These are phyloP conservation scores for Solioccasus polychromus DNA, from an alignment of 768 basidiomycete genomes.

Conservation along the genomic window DNA sequence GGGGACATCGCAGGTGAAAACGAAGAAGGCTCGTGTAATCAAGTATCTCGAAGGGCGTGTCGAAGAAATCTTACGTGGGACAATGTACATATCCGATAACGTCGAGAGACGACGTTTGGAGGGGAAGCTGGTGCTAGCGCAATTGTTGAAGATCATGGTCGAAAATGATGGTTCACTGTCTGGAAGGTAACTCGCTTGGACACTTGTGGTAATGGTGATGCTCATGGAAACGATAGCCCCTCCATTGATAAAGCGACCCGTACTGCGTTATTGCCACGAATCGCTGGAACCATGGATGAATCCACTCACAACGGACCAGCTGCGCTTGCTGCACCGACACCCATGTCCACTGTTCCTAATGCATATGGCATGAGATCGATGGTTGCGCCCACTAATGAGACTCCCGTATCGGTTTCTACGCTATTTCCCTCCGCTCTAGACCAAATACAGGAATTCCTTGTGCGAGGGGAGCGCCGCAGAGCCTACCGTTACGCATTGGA, in stretches of 20 bases:
- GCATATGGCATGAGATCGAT: conserved; percentile 13
- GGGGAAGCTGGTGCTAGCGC: conserved; percentile 72
- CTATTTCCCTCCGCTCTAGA: conserved; percentile 66
- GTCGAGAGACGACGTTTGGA: conserved; percentile 61
- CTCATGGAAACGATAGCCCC: conserved; percentile 40
- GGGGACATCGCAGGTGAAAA: conserved; percentile 62
- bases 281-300: conserved; percentile 32
- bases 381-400: conserved; percentile 38
- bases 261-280: conserved; percentile 61
- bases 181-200: conserved; percentile 58
- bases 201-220: neutral
- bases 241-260: conserved; percentile 75
- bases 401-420: conserved; percentile 54
- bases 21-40: conserved; percentile 76
- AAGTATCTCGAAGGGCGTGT: conserved; percentile 75
- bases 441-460: conserved; percentile 73
- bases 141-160: conserved; percentile 74
- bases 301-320: conserved; percentile 20
- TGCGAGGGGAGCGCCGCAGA: conserved; percentile 79
- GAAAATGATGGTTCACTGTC: conserved; percentile 86
- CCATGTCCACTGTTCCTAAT: conserved; percentile 27
- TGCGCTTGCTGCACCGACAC: conserved; percentile 25
- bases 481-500: conserved; percentile 89
- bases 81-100: conserved; percentile 63
- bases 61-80: conserved; percentile 73